These are phyloP conservation scores for Silene latifolia DNA, from an alignment of 148 eudicot genomes.

Conservation along the genomic window DNA sequence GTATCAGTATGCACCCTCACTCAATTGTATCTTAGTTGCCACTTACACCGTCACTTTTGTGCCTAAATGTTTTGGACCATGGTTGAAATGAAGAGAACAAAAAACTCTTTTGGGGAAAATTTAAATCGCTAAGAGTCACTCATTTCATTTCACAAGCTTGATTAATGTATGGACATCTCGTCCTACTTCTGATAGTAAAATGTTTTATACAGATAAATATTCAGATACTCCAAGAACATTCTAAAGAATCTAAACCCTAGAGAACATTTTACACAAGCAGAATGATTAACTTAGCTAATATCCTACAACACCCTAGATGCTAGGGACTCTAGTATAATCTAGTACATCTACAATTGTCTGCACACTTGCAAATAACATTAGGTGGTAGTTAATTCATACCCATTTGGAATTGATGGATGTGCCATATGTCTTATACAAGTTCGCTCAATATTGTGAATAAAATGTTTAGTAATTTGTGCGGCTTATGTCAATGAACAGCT, in stretches of 20 bases:
- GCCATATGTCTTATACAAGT: not conserved
- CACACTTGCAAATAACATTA: no score
- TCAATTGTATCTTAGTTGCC: no score
- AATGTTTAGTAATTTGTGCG: not conserved
- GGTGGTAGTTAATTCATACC: no score
- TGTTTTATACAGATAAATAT: not conserved
- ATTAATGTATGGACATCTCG: not conserved
- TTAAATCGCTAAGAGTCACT: not conserved
- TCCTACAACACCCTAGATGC: not conserved
- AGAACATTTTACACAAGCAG: no score
- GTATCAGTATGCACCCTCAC: no score
- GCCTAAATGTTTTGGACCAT: not conserved
- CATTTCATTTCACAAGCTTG: not conserved
- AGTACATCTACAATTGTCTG: no score
- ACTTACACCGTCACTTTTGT: not conserved
- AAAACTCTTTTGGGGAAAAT: not conserved
- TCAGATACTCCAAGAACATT: not conserved
- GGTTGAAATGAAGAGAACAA: not conserved
- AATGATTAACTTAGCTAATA: not conserved
- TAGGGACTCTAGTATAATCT: not conserved
- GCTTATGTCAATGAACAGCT: constrained; percentile 31
- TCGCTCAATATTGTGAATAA: not conserved
- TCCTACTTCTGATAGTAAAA: not conserved
- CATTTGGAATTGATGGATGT: not conserved
- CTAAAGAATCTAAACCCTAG: not conserved